Evolutionary conservation across 2,329 filamentous ascomycete genomes (phyloP), one percentile per base, ranked within the genome.

Genomic region (Capronia americana): DNA sequence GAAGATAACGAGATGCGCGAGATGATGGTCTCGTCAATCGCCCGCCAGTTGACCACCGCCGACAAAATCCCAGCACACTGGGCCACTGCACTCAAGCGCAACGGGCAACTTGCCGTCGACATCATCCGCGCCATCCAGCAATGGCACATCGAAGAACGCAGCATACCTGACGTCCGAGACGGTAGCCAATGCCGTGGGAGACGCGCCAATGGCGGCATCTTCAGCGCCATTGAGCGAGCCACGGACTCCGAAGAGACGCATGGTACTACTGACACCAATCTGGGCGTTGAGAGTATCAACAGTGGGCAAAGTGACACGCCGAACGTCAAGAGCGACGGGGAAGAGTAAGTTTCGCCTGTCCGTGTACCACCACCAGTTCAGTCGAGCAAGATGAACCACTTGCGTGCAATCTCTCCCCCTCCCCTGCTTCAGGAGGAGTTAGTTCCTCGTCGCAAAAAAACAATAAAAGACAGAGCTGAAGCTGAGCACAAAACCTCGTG

Each of bases 71-170:
- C 84, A 0, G 69, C 74, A 41, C 83, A 86, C 71, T 86, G 84
- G 84, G 83, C 84, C 70, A 83, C 82, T 72, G 84, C 84, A 6
- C 75, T 86, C 58, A 76, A 80, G 72, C 83, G 83, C 76, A 85
- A 86, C 69, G 84, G 84, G 0, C 82, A 85, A 71, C 74, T 86
- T 60, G 84, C 83, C 1, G 84, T 86, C 50, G 84, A 86, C 70
- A 81, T 86, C 64, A 84, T 86, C 69, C 74, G 79, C 34, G 79
- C 79, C 3, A 83, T 86, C 70, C 84, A 86, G 77, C 81, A 83
- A 69, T 86, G 84, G 84, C 76, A 81, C 50, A 74, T 86, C 44
- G 81, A 84, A 53, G 79, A 80, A 63, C 77, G 80, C 26, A 74
- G 75, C 20, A 79, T 86, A 17, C 84, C 84, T 8, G 83, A 86